Conservation (phyloP, 148 eudicot genomes). For the Chenopodium berlandieri region DNA sequence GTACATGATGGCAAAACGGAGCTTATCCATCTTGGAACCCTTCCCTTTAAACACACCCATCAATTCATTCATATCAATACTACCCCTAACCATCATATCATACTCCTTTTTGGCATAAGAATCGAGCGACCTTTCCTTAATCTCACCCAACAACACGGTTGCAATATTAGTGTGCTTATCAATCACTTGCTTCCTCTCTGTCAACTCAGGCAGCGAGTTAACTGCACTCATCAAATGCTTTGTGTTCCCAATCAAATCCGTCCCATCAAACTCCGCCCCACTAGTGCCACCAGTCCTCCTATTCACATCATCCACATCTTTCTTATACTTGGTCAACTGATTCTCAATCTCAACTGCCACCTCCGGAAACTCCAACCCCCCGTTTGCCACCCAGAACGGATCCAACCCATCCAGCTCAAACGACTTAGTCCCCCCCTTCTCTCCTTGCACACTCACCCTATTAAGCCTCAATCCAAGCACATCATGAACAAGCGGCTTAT, state of each 20-base stretch:
- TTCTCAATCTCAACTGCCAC: slow-evolving; percentile 94
- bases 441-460: slow-evolving; percentile 74
- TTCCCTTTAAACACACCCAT: slow-evolving; percentile 79
- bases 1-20: slow-evolving; percentile 92
- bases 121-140: slow-evolving; percentile 87
- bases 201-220: slow-evolving; percentile 87
- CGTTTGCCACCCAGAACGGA: slow-evolving; percentile 84
- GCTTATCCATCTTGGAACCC: slow-evolving; percentile 75
- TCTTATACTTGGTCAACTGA: slow-evolving; percentile 82
- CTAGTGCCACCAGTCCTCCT: slow-evolving; percentile 75
- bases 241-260: slow-evolving; percentile 88
- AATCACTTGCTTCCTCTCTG: slow-evolving; percentile 86
- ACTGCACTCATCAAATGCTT: slow-evolving; percentile 97
- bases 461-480: slow-evolving; percentile 84
- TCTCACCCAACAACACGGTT: slow-evolving; percentile 80
- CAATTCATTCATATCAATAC: slow-evolving; percentile 77
- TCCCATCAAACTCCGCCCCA: slow-evolving; percentile 90
- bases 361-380: slow-evolving; percentile 85
- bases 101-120: slow-evolving; percentile 82
- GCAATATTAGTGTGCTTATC: slow-evolving; percentile 96
- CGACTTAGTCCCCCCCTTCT: slow-evolving; percentile 83
- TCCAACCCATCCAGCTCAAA: slow-evolving; percentile 73
- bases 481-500: slow-evolving; percentile 90
- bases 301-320: slow-evolving; percentile 91
- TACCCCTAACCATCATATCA: slow-evolving; percentile 92